Evolutionary conservation across 2,329 filamentous ascomycete species (phyloP).

Genomic region (Pyrenophora seminiperda): DNA sequence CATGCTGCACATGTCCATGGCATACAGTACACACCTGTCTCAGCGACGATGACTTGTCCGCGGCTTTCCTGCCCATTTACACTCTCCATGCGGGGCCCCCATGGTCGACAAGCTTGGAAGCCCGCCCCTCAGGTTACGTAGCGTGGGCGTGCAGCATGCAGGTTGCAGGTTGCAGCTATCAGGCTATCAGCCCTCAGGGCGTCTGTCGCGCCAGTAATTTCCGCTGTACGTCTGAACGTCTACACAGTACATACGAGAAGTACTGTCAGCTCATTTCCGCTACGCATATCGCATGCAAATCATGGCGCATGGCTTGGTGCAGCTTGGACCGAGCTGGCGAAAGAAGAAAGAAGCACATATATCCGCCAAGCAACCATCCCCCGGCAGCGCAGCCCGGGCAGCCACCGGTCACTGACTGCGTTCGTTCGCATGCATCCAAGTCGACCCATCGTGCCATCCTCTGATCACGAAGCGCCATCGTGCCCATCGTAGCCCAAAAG

Average conservation of each 20-base stretch:
- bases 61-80: conserved; percentile 7
- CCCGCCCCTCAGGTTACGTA: too few relatives aligned
- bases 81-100: conserved; percentile 10
- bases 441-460: conserved; percentile 17
- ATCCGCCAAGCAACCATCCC: conserved; percentile 7
- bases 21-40: too few relatives aligned
- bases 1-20: neutral
- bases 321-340: conserved; percentile 13
- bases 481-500: conserved; percentile 17
- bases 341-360: neutral
- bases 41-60: neutral
- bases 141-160: too few relatives aligned
- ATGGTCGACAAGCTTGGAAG: conserved; percentile 2
- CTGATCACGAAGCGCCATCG: conserved; percentile 37
- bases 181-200: too few relatives aligned
- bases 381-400: conserved; percentile 14
- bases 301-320: conserved; percentile 13
- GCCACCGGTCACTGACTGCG: conserved; percentile 22
- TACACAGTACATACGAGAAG: too few relatives aligned
- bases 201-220: too few relatives aligned
- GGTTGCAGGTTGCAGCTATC: too few relatives aligned
- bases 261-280: too few relatives aligned
- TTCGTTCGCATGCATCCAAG: conserved; percentile 25
- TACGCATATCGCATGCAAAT: conserved; percentile 5
- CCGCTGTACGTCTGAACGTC: too few relatives aligned